Evolutionary conservation across 176 grass and related monocot species (phyloP).

Genomic region (Aegilops speltoides): DNA sequence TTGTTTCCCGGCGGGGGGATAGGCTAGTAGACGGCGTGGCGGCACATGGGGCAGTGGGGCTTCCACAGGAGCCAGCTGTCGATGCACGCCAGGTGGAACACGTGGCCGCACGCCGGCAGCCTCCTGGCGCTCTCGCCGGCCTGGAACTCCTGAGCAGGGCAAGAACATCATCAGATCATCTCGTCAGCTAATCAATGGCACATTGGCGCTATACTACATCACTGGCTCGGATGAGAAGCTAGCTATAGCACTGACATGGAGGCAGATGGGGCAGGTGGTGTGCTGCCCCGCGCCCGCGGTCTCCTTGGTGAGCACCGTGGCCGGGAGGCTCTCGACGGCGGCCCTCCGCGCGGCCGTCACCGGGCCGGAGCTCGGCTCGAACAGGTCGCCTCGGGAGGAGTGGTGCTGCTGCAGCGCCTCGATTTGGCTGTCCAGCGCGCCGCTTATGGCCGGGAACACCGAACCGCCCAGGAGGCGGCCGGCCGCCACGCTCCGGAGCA

Average conservation of each 20-base stretch:
- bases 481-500: constrained; percentile 60
- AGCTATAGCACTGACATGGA: constrained; percentile 13
- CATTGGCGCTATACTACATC: neutral
- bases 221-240: neutral
- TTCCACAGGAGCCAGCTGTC: neutral
- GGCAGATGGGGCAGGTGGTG: constrained; percentile 64
- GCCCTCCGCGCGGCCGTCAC: constrained; percentile 28
- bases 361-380: constrained; percentile 40
- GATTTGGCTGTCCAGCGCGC: constrained; percentile 12
- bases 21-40: neutral
- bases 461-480: constrained; percentile 66
- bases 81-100: constrained; percentile 12
- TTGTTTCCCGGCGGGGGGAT: neutral
- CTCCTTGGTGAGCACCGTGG: constrained; percentile 30
- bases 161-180: neutral
- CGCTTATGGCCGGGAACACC: constrained; percentile 56
- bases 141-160: neutral
- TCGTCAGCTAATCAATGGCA: neutral
- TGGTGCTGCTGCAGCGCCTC: neutral
- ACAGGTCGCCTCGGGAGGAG: constrained; percentile 32
- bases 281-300: neutral
- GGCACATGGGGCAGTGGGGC: neutral
- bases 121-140: neutral
- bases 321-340: constrained; percentile 55
- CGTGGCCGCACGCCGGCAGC: constrained; percentile 7